Evolutionary conservation across 331 rosid genomes (phyloP).

Genomic region (Erythrophleum ivorense): DNA sequence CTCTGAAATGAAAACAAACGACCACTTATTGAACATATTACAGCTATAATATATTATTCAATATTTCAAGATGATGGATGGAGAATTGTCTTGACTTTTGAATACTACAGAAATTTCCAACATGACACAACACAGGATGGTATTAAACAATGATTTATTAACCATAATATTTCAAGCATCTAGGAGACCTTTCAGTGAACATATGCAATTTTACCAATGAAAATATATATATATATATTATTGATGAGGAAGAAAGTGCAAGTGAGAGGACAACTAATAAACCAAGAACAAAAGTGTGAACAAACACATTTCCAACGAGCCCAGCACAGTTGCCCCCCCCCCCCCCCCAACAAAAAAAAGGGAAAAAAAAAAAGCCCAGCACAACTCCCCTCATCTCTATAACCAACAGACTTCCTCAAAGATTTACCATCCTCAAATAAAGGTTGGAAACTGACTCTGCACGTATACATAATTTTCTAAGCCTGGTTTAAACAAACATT

Average conservation of each 20-base stretch:
- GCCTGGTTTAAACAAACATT: not conserved
- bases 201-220: not conserved
- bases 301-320: too few species aligned
- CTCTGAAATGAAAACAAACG: slow-evolving; percentile 53
- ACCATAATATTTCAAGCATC: slow-evolving; percentile 5
- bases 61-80: not conserved
- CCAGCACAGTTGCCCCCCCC: too few species aligned
- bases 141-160: slow-evolving; percentile 11
- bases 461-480: not conserved
- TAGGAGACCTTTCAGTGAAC: not conserved
- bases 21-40: slow-evolving; percentile 9
- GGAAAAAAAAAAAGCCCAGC: not conserved
- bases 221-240: not conserved
- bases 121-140: not conserved
- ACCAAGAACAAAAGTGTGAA: not conserved
- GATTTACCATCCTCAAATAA: too few species aligned
- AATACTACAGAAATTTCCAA: not conserved
- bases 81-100: slow-evolving; percentile 4
- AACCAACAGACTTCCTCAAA: not conserved
- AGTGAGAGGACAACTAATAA: not conserved
- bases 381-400: not conserved
- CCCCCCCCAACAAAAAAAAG: too few species aligned
- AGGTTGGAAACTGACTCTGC: not conserved
- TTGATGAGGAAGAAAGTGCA: not conserved
- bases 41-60: not conserved